Base-by-base conservation (phyloP, 2,329 filamentous ascomycete genomes). In the Aureobasidium pullulans region DNA sequence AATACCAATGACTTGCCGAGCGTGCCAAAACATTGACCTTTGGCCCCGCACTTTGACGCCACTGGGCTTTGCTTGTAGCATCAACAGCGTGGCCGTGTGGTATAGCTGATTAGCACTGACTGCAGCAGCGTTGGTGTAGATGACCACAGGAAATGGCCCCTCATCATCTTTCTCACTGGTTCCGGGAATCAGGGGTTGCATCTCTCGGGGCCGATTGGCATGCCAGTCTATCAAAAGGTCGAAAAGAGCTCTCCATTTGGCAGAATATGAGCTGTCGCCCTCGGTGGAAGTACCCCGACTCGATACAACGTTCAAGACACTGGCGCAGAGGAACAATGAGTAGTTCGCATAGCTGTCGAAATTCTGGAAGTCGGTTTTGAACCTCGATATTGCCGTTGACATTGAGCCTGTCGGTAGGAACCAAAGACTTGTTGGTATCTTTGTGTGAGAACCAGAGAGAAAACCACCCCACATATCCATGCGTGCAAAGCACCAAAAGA, bases 291-390 rank as follows among this genome's bases (percentile, higher is more conserved):
- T 40, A 11, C 32, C 54, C 2, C 43, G 54, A 16, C 48, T 44
- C 1, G 57, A 59, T 8, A 65, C 62, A 0, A 64, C 66, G 34
- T 70, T 67, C 34, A 69, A 64, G 1, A 77, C 76, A 59, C 75
- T 76, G 4, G 81, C 77, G 53, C 76, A 79, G 1, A 85, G 73
- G 62, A 81, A 85, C 2, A 85, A 81, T 7, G 81, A 76, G 63
- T 81, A 81, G 64, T 84, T 84, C 34, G 82, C 82, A 62, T 83
- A 77, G 75, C 80, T 82, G 63, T 85, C 82, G 73, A 59, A 78
- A 63, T 44, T 67, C 10, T 52, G 46, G 15, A 59, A 59, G 19
- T 59, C 57, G 8, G 47, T 29, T 6, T 59, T 59, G 47, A 59
- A 59, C 8, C 32, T 9, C 2, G 39, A 37, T 6, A 59, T 50